Evolutionary conservation across 495 filamentous ascomycete species (phyloP).

Genomic region (Penicillium arizonense): DNA sequence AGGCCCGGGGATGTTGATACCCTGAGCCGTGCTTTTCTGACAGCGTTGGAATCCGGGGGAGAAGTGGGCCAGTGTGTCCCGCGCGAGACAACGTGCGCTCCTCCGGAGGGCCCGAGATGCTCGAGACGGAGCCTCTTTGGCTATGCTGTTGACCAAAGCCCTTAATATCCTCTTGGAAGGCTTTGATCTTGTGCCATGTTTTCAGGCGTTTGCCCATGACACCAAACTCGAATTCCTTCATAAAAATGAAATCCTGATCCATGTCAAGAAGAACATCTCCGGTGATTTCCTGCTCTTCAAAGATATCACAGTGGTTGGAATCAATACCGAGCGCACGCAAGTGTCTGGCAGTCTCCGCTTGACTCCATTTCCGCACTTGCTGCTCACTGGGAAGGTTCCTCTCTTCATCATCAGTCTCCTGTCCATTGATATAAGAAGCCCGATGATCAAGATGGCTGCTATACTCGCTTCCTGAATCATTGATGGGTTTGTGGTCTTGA

Average conservation of each 20-base stretch:
- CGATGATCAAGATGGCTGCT: constrained; percentile 74
- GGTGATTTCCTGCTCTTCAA: constrained; percentile 92
- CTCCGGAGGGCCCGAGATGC: constrained; percentile 32
- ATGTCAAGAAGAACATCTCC: constrained; percentile 92
- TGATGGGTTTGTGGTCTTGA: constrained; percentile 56
- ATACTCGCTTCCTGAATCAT: constrained; percentile 87
- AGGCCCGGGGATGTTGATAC: constrained; percentile 22
- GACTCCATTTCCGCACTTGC: constrained; percentile 72
- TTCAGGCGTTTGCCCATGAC: constrained; percentile 83
- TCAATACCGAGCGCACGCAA: constrained; percentile 80
- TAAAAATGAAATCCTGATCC: constrained; percentile 87
- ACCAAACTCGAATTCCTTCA: constrained; percentile 94
- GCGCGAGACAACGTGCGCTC: constrained; percentile 40
- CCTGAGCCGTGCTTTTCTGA: constrained; percentile 38
- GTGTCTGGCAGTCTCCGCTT: constrained; percentile 78
- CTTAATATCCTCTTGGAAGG: constrained; percentile 79
- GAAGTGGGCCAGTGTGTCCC: constrained; percentile 43
- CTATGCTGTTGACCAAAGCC: constrained; percentile 25
- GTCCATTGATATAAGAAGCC: constrained; percentile 84
- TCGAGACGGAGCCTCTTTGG: constrained; percentile 29
- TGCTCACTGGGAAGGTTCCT: constrained; percentile 52
- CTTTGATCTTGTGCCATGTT: constrained; percentile 93
- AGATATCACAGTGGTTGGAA: constrained; percentile 82
- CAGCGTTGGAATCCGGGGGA: constrained; percentile 61
- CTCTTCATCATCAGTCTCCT: constrained; percentile 78